Evolutionary conservation across 1,284 basidiomycete species (phyloP), one percentile per base, ranked within the genome.

Genomic region (Tylopilus sp.): DNA sequence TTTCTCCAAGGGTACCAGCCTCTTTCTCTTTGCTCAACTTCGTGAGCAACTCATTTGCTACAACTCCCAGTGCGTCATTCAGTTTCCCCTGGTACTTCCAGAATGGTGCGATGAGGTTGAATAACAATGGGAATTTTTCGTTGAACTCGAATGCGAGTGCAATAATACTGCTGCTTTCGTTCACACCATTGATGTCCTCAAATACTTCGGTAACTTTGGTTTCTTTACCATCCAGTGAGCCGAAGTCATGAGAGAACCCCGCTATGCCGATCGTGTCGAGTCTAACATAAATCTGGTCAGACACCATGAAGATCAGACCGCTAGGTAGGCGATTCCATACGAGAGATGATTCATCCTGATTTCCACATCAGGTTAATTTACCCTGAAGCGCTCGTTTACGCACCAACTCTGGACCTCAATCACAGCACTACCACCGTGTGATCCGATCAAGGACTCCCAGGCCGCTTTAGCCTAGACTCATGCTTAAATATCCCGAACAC

Each of bases 221-320:
- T 3, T 60, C 55, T 55, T 76, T 69, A 9, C 78, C 79, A 6
- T 76, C 71, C 18, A 84, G 66, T 0, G 77, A 67, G 5, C 72
- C 72, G 55, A 84, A 83, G 55, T 82, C 73, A 59, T 82, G 77
- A 3, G 75, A 74, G 55, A 84, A 84, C 0, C 79, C 81, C 0
- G 78, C 77, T 41, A 82, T 78, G 2, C 82, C 81, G 47, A 84
- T 72, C 4, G 74, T 75, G 59, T 84, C 80, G 7, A 82, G 70
- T 1, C 79, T 81, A 49, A 8, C 26, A n/a, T 4, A 13, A 25
- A 15, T 4, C 3, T 18, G 4, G 77, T 79, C 3, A 52, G 35
- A 35, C 5, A 3, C 9, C 18, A n/a, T 9, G 26, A 34, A 6
- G 21, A 25, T 18, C 12, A 33, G 23, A 13, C 76, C 0, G 18